Evolutionary conservation across 1,284 basidiomycete species (phyloP).

Genomic region (Neotropicomus parvogracilis): DNA sequence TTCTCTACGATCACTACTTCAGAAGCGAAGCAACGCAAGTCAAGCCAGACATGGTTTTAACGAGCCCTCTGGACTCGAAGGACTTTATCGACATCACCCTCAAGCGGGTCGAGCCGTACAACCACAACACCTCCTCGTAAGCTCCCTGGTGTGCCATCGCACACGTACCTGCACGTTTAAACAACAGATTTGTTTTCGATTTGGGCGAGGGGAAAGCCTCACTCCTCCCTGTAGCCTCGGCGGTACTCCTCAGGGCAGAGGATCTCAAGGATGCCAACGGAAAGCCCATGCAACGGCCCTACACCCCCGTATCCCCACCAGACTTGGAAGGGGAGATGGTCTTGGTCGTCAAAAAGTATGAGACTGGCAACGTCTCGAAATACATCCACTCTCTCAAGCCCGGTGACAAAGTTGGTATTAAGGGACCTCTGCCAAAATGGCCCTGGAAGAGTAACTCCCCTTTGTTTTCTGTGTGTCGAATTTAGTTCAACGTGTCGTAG

Average conservation of each 20-base stretch:
- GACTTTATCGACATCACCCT: conserved; percentile 80
- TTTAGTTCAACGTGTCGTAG: conserved; percentile 35
- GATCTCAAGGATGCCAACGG: conserved; percentile 75
- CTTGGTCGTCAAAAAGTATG: conserved; percentile 86
- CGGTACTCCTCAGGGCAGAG: conserved; percentile 60
- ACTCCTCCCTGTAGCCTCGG: conserved; percentile 73
- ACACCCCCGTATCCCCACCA: conserved; percentile 78
- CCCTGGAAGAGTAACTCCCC: conserved; percentile 62
- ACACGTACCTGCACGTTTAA: conserved; percentile 5
- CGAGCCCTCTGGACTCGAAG: conserved; percentile 69
- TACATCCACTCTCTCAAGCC: conserved; percentile 68
- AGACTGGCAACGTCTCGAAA: conserved; percentile 77
- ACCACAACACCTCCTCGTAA: conserved; percentile 82
- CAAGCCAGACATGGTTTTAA: conserved; percentile 42
- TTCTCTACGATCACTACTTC: conserved; percentile 24
- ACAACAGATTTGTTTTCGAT: conserved; percentile 74
- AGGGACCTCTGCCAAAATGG: conserved; percentile 87
- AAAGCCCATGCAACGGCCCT: conserved; percentile 86
- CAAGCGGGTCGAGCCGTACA: conserved; percentile 84
- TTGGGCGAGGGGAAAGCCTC: conserved; percentile 80
- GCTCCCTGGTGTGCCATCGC: conserved; percentile 11
- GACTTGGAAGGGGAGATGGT: conserved; percentile 72
- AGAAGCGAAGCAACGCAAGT: conserved; percentile 33
- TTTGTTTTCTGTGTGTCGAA: background rate
- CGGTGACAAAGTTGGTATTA: conserved; percentile 83